Conservation (phyloP, 495 filamentous ascomycete genomes). For the Recurvomyces mirabilis region DNA sequence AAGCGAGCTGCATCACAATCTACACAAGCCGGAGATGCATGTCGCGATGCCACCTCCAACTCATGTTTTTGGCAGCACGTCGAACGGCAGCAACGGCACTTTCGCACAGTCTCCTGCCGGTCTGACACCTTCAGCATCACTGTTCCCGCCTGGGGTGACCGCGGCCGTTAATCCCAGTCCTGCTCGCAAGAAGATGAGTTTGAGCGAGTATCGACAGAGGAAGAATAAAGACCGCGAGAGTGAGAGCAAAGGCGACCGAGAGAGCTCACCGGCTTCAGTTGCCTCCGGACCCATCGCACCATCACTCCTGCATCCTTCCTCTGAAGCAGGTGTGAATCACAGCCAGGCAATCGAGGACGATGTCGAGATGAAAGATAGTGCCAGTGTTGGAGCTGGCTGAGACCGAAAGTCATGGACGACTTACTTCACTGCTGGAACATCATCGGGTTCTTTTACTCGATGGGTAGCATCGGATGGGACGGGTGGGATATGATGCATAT, state of each 20-base stretch:
- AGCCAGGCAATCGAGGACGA: constrained; percentile 3
- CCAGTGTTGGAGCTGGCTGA: background rate
- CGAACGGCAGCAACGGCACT: constrained; percentile 22
- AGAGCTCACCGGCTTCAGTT: constrained; percentile 17
- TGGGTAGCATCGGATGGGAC: no score
- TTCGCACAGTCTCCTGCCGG: constrained; percentile 44
- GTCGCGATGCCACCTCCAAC: constrained; percentile 16
- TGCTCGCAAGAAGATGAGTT: constrained; percentile 57
- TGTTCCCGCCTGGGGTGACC: constrained; percentile 35
- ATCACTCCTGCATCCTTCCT: constrained; percentile 3
- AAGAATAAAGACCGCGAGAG: constrained; percentile 27
- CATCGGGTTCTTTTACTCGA: no score
- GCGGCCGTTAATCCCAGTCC: constrained; percentile 45
- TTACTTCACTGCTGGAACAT: no score
- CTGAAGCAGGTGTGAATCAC: background rate
- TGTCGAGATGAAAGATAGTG: constrained; percentile 7
- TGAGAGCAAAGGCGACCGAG: constrained; percentile 3
- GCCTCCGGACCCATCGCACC: constrained; percentile 13
- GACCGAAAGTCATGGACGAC: no score
- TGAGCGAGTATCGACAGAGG: constrained; percentile 58
- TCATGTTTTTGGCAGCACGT: constrained; percentile 13
- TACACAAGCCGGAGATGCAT: constrained; percentile 13
- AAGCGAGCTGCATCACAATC: background rate
- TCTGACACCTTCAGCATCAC: constrained; percentile 23
- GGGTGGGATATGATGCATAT: background rate